phyloP scores from a whole-genome alignment of 2,329 filamentous ascomycete genomes.

The Penicillium sp. region DNA sequence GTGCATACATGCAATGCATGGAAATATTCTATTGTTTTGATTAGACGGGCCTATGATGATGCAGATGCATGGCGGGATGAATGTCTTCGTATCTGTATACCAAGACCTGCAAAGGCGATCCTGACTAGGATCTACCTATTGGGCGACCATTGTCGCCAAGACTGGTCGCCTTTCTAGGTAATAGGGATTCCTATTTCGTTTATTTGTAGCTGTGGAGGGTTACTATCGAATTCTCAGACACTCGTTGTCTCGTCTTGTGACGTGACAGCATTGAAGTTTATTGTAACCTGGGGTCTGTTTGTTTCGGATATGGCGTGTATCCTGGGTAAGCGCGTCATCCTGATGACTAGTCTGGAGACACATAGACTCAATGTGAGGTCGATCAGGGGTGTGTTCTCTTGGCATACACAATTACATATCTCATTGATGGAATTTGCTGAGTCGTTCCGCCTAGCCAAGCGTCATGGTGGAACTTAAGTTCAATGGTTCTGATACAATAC shows the following conservation, averaged over 20 bases:
- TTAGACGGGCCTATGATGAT: not conserved
- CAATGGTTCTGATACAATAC: not conserved
- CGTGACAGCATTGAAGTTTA: not conserved
- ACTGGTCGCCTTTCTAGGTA: not conserved
- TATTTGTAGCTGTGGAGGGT: not conserved
- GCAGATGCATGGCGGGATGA: not conserved
- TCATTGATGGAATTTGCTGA: not conserved
- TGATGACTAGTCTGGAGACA: not conserved
- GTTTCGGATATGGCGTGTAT: not conserved
- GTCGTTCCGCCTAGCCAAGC: not conserved
- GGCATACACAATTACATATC: not conserved
- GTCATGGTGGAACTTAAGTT: not conserved
- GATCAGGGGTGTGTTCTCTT: not conserved
- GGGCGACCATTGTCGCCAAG: slow-evolving; percentile 11
- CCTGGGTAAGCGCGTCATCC: no score
- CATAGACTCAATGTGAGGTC: not conserved
- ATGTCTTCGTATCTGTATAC: not conserved
- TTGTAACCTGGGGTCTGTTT: not conserved
- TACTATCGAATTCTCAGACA: not conserved
- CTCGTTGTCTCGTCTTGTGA: not conserved
- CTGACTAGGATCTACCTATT: slow-evolving; percentile 5
- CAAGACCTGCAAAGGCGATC: slow-evolving; percentile 14
- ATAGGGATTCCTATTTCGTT: not conserved
- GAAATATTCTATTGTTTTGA: not conserved
- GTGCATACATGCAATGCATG: not conserved